These are phyloP conservation scores for Leavenworthia alabamica DNA, from an alignment of 345 rosid genomes.

Conservation along the genomic window DNA sequence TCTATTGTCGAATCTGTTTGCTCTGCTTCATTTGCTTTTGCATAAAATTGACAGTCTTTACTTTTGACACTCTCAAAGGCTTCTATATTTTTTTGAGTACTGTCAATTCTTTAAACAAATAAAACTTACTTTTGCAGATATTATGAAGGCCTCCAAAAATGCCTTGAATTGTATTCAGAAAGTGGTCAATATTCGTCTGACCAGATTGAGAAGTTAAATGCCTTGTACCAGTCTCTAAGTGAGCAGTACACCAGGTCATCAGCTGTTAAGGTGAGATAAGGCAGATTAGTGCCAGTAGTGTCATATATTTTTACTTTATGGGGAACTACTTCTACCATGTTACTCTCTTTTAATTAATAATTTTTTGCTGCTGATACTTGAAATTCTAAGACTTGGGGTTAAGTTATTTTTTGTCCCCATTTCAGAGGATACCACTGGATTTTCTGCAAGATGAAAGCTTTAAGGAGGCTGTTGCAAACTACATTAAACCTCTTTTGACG, in stretches of 20 bases:
- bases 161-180: conserved; percentile 57
- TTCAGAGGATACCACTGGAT: conserved; percentile 94
- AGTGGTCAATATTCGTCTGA: conserved; percentile 57
- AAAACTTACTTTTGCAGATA: conserved; percentile 44
- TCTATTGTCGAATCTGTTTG: background rate
- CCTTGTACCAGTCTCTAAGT: conserved; percentile 67
- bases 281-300: background rate
- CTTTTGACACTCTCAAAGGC: background rate
- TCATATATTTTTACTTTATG: background rate
- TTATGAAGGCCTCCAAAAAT: conserved; percentile 86
- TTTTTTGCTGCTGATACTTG: background rate
- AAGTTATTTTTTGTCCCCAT: conserved; percentile 6
- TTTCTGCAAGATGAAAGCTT: conserved; percentile 80
- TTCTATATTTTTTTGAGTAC: conserved; percentile 7
- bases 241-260: conserved; percentile 77
- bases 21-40: background rate
- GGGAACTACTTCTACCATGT: background rate
- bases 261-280: conserved; percentile 76
- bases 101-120: background rate
- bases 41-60: background rate
- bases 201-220: conserved; percentile 67
- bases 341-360: background rate
- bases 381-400: background rate
- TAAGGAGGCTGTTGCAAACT: conserved; percentile 69
- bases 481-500: conserved; percentile 75